Base-by-base conservation (phyloP, 352 stramenopile species). In the Thraustochytrium sp. region DNA sequence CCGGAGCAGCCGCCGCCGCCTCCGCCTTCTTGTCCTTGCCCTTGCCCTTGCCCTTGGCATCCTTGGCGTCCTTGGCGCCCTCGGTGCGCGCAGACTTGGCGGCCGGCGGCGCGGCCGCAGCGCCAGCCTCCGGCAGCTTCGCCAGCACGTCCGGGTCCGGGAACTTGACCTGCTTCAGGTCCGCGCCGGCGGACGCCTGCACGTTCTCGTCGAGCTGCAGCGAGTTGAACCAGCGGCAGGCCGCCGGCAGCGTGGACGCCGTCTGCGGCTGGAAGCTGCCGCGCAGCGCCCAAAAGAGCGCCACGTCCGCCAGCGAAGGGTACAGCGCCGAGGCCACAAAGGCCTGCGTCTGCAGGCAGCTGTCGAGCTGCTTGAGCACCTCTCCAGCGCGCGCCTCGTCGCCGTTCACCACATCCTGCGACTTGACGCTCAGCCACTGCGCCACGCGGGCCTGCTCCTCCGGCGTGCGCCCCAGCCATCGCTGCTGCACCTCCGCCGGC, bases 391-490 rank as follows among this genome's bases (percentile, higher is more conserved):
- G 18, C 8, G 26, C 49, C 31, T 8, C 68, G 48, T 80, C n/a
- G 68, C 31, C 63, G 55, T 23, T n/a, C 23, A 44, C 55, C 18
- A 46, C 37, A 29, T 75, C 38, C 5, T 8, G 5, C 23, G 40
- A 9, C 62, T 75, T 75, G 38, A 75, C 13, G 34, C 26, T 34
- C 8, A 80, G 68, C 68, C 68, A 80, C 68, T 80, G 68, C 46
- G 48, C 68, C 23, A 80, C 68, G 8, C 23, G 53, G 5, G 68
- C 68, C 48, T 64, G 44, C 51, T 80, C 68, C 21, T 61, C 53
- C 8, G 48, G 4, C 26, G 21, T 23, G 31, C 21, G 8, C 21
- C 68, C 68, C 2, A 80, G 44, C 42, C 42, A 75, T 8, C 36
- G 8, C 5, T 23, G 48, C 5, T 21, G 21, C 23, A 26, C 18